Evolutionary conservation across 2,329 filamentous ascomycete genomes (phyloP), one percentile per base, ranked within the genome.

Genomic region (Magnaporthiopsis poae): DNA sequence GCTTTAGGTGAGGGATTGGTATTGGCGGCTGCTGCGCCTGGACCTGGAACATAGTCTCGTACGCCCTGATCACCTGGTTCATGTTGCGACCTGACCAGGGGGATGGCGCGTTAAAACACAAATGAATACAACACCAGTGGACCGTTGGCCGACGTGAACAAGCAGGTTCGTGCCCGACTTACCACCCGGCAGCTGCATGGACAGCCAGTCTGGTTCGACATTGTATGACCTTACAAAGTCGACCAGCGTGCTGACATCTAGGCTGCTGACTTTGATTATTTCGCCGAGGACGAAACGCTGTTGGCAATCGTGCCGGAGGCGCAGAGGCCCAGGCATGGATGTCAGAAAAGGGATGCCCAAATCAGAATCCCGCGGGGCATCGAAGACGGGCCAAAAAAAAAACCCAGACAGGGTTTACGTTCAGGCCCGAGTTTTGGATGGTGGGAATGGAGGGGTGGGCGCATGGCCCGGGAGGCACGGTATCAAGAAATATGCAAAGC

Each of bases 271-370:
- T 71, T 86, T 86, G 74, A 86, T 82, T 71, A 86, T 82, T 74
- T 86, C 84, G 67, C 79, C 82, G 66, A 86, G 78, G 68, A 86
- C 76, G 72, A 85, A 85, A 69, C 64, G 82, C 84, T 86, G 71
- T n/a, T n/a, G 63, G 46, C n/a, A 25, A 25, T 56, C 46, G 46
- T 56, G n/a, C 2, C 13, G 5, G 18, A 9, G 46, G 46, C 46
- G 21, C 46, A 25, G 46, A 56, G n/a, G 46, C 46, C 46, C 2
- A 56, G 46, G 46, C 46, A n/a, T 21, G 31, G 31, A 31, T 5
- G 46, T 56, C n/a, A 56, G 46, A 56, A 56, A 31, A 31, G 31
- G 5, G 46, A 56, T 11, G 46, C 46, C n/a, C 21, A 56, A 25
- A 56, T 2, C 18, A 56, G 46, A 56, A 25, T 25, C 18, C 46